Evolutionary conservation across 164 flowering plant species (phyloP).

Genomic region (Aristolochia californica): DNA sequence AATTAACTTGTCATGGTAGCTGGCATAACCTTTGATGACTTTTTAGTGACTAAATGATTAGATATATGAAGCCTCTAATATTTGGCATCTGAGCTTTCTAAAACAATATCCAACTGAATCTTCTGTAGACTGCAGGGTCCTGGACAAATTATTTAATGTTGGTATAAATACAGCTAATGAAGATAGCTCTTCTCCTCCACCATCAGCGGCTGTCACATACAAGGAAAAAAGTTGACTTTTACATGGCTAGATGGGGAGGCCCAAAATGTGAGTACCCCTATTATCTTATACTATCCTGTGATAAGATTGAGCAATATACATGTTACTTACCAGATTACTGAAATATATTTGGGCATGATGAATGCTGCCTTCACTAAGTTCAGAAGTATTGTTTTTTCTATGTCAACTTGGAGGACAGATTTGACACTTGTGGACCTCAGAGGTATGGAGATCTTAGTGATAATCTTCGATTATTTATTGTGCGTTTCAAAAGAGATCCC

Average conservation of each 20-base stretch:
- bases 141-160: conserved; percentile 37
- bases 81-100: not conserved
- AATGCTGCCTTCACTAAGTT: conserved; percentile 8
- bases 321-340: too few relatives aligned
- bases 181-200: conserved; percentile 12
- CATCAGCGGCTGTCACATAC: conserved; percentile 38
- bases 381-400: conserved; percentile 79
- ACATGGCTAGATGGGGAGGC: conserved; percentile 96
- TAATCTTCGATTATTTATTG: conserved; percentile 54
- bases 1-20: not conserved
- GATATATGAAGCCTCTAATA: not conserved
- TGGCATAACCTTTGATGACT: too few relatives aligned
- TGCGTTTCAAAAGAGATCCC: conserved; percentile 69
- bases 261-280: conserved; percentile 53
- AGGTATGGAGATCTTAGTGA: conserved; percentile 42
- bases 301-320: too few relatives aligned
- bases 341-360: not conserved
- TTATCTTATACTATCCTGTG: too few relatives aligned
- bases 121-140: conserved; percentile 76
- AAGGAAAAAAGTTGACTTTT: conserved; percentile 67
- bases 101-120: not conserved
- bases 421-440: conserved; percentile 82
- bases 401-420: conserved; percentile 49
- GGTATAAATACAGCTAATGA: conserved; percentile 16
- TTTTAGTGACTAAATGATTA: not conserved